These are phyloP conservation scores for Schizophyllum amplum DNA, from an alignment of 1,284 basidiomycete species.

Conservation along the genomic window DNA sequence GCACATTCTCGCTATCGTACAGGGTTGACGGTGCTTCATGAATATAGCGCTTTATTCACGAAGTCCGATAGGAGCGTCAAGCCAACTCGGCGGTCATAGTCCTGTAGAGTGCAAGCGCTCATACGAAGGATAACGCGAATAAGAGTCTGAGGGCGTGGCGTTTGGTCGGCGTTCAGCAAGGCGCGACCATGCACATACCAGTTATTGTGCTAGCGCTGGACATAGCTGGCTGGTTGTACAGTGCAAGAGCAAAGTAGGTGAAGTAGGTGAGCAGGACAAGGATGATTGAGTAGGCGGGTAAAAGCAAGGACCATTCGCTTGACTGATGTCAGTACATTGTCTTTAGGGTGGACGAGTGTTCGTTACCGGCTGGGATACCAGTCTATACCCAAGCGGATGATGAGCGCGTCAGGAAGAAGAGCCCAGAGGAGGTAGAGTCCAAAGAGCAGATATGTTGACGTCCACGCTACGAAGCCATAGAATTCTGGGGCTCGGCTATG, in stretches of 20 bases:
- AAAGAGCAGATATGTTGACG: conserved; percentile 68
- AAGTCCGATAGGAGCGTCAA: conserved; percentile 79
- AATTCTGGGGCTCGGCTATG: conserved; percentile 70
- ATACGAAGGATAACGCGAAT: conserved; percentile 35
- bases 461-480: conserved; percentile 83
- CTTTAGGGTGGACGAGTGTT: conserved; percentile 3
- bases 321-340: conserved; percentile 1
- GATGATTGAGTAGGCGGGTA: conserved; percentile 77
- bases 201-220: conserved; percentile 57
- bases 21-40: background rate
- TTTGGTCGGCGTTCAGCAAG: too few species aligned
- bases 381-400: conserved; percentile 56
- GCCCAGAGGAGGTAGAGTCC: conserved; percentile 66
- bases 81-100: conserved; percentile 25
- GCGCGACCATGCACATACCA: too few species aligned
- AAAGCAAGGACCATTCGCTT: conserved; percentile 80
- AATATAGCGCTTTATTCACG: conserved; percentile 57
- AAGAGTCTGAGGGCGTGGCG: conserved; percentile 54
- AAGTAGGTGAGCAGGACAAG: conserved; percentile 72
- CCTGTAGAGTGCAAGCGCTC: background rate
- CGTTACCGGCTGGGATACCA: conserved; percentile 86
- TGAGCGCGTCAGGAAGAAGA: conserved; percentile 45
- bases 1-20: too few species aligned
- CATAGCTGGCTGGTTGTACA: conserved; percentile 66
- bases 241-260: conserved; percentile 67